These are phyloP conservation scores for Penicillium lagena DNA, from an alignment of 495 filamentous ascomycete species.

Conservation along the genomic window DNA sequence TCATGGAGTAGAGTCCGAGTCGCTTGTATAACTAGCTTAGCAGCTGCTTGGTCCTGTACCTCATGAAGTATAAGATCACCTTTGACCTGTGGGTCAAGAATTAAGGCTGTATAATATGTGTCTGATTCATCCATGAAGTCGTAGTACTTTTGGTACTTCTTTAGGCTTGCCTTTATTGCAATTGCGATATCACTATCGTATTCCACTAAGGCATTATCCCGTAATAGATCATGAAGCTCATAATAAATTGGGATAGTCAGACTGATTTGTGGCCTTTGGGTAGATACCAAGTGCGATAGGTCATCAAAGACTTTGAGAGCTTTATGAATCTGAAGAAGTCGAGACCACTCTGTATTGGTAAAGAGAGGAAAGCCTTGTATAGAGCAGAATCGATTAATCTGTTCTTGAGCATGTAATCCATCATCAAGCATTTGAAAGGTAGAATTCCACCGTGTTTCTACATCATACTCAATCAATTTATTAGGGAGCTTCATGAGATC, in stretches of 20 bases:
- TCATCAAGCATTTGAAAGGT: slow-evolving; percentile 3
- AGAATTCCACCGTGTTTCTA: slow-evolving; percentile 6
- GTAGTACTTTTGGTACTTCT: slow-evolving; percentile 12
- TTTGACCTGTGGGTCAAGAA: slow-evolving; percentile 4
- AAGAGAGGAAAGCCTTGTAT: neutral
- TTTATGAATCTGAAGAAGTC: slow-evolving; percentile 1
- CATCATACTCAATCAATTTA: slow-evolving; percentile 8
- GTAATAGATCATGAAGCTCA: slow-evolving; percentile 5
- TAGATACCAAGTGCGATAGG: slow-evolving; percentile 2
- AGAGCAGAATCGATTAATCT: neutral
- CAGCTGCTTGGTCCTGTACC: slow-evolving; percentile 1
- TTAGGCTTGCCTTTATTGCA: slow-evolving; percentile 6
- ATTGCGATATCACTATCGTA: slow-evolving; percentile 4
- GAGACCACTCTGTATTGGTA: neutral
- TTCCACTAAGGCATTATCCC: slow-evolving; percentile 2
- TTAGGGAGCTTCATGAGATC: neutral
- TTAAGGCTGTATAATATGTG: slow-evolving; percentile 4
- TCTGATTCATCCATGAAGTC: slow-evolving; percentile 7
- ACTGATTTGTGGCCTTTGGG: slow-evolving; percentile 7
- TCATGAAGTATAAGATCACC: slow-evolving; percentile 2
- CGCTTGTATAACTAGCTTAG: neutral
- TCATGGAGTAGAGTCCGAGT: neutral
- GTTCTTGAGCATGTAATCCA: neutral
- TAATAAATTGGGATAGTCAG: slow-evolving; percentile 7
- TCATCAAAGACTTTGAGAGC: slow-evolving; percentile 3